Evolutionary conservation across 176 grass and related monocot genomes (phyloP), one percentile per base, ranked within the genome.

Genomic region (Oryza glaberrima): DNA sequence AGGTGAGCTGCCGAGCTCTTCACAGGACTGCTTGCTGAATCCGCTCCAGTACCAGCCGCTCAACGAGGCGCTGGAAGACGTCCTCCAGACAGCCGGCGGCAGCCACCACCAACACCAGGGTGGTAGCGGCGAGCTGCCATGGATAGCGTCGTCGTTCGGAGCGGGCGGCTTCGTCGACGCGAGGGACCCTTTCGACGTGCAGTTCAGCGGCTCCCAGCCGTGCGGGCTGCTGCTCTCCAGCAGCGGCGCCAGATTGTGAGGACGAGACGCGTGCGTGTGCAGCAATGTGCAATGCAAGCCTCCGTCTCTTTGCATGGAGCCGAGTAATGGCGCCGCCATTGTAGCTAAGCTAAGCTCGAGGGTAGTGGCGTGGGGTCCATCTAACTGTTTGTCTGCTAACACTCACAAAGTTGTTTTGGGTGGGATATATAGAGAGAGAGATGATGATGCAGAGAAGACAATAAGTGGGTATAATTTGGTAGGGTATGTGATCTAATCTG

Each of bases 161-260:
- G 65, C 60, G 11, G 83, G 52, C 9, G 67, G 76, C 71, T 85
- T 80, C 70, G 83, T 80, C 65, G 86, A 80, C 43, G 60, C 76
- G 9, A 81, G 90, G 75, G 85, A 86, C 80, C 77, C 85, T 2
- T 92, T 81, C 51, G 88, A 95, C 75, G 63, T 87, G 89, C 89
- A 75, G 77, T 88, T 81, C 67, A 65, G 61, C 49, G 82, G 79
- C 14, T 86, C 83, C 35, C 90, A 92, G 83, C 40, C 79, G 52
- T 88, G 82, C 73, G 85, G 93, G 35, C 81, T 90, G 79, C 88
- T 90, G 58, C 81, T 85, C 73, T 87, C 91, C 11, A 88, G 67
- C 88, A 88, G 85, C 40, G 85, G 79, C 47, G 82, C 73, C 23
- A 88, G 85, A 61, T 75, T 82, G 79, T 92, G 84, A 87, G 45